Percentiles rank a stretch among this genome's conserved stretches.
Evolutionary conservation across 768 basidiomycete species (phyloP).

Genomic region (Rhodosporidiobolus sp.): DNA sequence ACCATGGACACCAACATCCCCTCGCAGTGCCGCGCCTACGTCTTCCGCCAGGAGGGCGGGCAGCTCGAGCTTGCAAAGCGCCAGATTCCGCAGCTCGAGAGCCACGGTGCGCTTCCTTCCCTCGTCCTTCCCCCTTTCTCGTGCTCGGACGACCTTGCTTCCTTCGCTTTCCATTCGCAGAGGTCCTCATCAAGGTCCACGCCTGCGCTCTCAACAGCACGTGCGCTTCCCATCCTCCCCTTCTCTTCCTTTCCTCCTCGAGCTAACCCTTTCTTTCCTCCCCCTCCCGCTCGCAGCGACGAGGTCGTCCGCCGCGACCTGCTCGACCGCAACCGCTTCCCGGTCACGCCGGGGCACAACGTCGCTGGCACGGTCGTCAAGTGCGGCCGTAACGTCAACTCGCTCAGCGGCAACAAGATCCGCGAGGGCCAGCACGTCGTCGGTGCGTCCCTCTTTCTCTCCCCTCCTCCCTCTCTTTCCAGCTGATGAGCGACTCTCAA

Average conservation of each 20-base stretch:
- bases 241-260: not conserved
- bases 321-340: not conserved
- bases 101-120: not conserved
- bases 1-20: not conserved
- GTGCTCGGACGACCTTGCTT: not conserved
- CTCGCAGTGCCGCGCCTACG: not conserved
- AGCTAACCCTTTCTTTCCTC: not conserved
- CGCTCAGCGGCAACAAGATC: not conserved
- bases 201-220: not conserved
- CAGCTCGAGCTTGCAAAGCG: not conserved
- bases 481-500: no score
- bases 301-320: not conserved
- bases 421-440: not conserved
- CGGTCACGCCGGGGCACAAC: not conserved
- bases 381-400: not conserved
- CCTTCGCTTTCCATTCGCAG: not conserved
- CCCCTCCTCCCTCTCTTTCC: no score
- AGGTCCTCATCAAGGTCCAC: slow-evolving; percentile 3
- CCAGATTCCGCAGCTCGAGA: not conserved
- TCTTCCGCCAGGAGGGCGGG: not conserved
- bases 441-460: not conserved
- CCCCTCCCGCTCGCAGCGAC: no score
- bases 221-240: not conserved
- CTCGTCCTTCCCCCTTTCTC: no score
- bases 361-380: not conserved